A percentile compares a stretch with the other conserved stretches of the same genome.
Evolutionary conservation across 768 basidiomycete genomes (phyloP).

Genomic region (Clavulina sp.): DNA sequence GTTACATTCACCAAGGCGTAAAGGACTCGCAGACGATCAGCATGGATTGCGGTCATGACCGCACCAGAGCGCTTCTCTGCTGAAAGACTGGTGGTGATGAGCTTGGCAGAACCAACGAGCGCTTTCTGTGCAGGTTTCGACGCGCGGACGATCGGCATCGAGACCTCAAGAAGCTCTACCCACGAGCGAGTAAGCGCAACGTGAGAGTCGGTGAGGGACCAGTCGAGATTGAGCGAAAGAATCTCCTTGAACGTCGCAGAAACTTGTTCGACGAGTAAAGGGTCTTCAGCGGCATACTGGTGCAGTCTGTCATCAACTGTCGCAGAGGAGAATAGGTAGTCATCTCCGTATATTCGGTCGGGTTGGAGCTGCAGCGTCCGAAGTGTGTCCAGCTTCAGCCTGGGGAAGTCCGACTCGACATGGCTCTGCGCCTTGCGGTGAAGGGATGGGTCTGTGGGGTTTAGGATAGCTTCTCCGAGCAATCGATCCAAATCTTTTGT

Average conservation of each 20-base stretch:
- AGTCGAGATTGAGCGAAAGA: conserved; percentile 67
- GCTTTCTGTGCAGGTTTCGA: conserved; percentile 6
- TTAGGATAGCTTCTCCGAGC: conserved; percentile 53
- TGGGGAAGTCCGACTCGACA: conserved; percentile 35
- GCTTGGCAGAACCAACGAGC: conserved; percentile 38
- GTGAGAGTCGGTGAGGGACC: conserved; percentile 70
- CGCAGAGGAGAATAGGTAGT: conserved; percentile 51
- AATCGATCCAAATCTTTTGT: conserved; percentile 25
- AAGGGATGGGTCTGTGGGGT: conserved; percentile 52
- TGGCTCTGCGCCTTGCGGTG: conserved; percentile 26
- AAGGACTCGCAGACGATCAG: conserved; percentile 53
- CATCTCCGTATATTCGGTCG: conserved; percentile 64
- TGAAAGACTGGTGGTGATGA: conserved; percentile 49
- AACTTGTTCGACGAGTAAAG: conserved; percentile 24
- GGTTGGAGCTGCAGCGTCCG: conserved; percentile 40
- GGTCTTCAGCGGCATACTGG: conserved; percentile 23
- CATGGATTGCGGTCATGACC: conserved; percentile 71
- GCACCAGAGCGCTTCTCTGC: conserved; percentile 57
- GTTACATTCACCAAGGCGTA: conserved; percentile 62
- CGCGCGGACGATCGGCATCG: conserved; percentile 37
- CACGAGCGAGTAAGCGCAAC: conserved; percentile 58
- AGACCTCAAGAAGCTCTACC: conserved; percentile 51
- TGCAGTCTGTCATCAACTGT: conserved; percentile 43
- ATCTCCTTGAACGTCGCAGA: conserved; percentile 37
- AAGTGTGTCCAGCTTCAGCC: conserved; percentile 46